A percentile compares a stretch with the other conserved stretches of the same genome.
Conservation (phyloP, 2,329 filamentous ascomycete species). For the Penicillium sp. region DNA sequence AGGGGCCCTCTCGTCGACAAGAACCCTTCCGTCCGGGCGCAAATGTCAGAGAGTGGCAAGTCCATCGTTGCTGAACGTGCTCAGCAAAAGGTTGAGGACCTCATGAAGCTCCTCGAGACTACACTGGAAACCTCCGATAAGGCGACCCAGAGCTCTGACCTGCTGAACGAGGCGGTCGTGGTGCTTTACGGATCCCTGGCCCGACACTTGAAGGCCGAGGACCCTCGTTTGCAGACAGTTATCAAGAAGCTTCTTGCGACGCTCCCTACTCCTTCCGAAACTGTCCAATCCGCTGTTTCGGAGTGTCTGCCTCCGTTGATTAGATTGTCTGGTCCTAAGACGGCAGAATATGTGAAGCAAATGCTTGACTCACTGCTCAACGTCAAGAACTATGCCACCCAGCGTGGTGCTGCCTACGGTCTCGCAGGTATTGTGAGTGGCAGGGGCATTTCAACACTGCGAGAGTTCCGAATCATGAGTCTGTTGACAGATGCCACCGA, state of each 20-base stretch:
- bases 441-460: conserved; percentile 74
- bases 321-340: conserved; percentile 70
- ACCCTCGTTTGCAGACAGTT: conserved; percentile 80
- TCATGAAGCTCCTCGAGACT: conserved; percentile 89
- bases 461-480: conserved; percentile 80
- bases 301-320: conserved; percentile 92
- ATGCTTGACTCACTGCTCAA: conserved; percentile 77
- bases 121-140: conserved; percentile 83
- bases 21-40: conserved; percentile 68
- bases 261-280: conserved; percentile 89
- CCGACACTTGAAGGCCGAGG: conserved; percentile 77
- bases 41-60: conserved; percentile 90
- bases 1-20: conserved; percentile 81
- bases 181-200: conserved; percentile 95
- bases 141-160: conserved; percentile 73
- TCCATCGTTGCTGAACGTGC: conserved; percentile 76
- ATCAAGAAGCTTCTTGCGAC: conserved; percentile 81
- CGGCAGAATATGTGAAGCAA: conserved; percentile 72
- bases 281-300: conserved; percentile 92
- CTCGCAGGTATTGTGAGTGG: conserved; percentile 85
- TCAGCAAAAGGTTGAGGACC: conserved; percentile 72
- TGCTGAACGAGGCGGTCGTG: conserved; percentile 94
- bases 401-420: conserved; percentile 91
- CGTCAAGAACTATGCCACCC: conserved; percentile 85
- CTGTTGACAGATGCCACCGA: conserved; percentile 78